Evolutionary conservation across 139 green algal species (phyloP), one percentile per base, ranked within the genome.

Genomic region (Chlamydomonas sp.): DNA sequence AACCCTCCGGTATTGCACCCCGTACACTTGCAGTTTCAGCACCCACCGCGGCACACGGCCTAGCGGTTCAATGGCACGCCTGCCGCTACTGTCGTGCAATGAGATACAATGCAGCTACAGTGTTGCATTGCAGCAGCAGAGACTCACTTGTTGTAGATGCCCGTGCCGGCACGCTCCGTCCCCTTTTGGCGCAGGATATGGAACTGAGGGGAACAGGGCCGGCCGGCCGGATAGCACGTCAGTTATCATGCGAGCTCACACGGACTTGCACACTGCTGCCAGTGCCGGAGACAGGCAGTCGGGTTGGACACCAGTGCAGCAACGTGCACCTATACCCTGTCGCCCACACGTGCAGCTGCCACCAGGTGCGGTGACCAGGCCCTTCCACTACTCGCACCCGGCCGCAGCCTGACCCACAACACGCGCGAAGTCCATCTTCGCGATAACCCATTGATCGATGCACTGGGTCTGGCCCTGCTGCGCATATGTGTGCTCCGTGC

Each of bases 171-270:
- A 9, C 86, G 89, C 85, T 99, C 97, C 5, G 98, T 99, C 81
- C 98, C 98, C 90, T 99, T 99, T 73, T 97, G 80, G 9, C 98
- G 91, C n/a, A 99, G 90, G 62, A 99, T 95, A 15, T 96, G 87
- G 87, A 94, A 98, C 95, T 98, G 91, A 85, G 83, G 17, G 31
- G 72, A 5, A 77, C 4, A n/a, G 6, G 5, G 6, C 20, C 8
- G 9, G 66, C 2, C 3, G 64, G 4, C 2, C n/a, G 16, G 61
- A 58, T 8, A 14, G 66, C 60, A 67, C 16, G 77, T 8, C 14
- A 83, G 17, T 15, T 15, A 67, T 69, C 60, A 16, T 64, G 74
- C 74, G 49, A 57, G 74, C 49, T 15, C 17, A 20, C 66, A 71
- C 10, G 66, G 10, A 71, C 10, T 10, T 10, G 66, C 66, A 68